Evolutionary conservation across 139 green algal genomes (phyloP).

Genomic region (Picochlorum sp.): DNA sequence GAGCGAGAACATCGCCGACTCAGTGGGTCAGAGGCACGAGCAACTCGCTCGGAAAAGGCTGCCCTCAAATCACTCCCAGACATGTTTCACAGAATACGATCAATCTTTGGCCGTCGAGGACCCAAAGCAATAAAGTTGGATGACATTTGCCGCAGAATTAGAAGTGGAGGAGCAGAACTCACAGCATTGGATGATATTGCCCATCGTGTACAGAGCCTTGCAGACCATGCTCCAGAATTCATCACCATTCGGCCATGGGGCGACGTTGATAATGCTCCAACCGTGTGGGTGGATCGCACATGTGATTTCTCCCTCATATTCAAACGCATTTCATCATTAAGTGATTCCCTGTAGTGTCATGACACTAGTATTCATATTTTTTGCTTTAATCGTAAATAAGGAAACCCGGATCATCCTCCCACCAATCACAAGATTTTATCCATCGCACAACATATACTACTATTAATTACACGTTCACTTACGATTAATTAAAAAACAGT

Average conservation of each 20-base stretch:
- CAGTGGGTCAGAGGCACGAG: constrained; percentile 15
- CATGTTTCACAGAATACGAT: constrained; percentile 18
- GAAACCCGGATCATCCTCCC: too few relatives aligned
- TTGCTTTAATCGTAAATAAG: too few relatives aligned
- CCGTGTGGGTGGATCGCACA: constrained; percentile 23
- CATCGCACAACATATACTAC: too few relatives aligned
- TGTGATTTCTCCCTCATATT: neutral
- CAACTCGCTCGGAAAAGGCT: neutral
- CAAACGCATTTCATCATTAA: too few relatives aligned
- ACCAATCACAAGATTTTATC: too few relatives aligned
- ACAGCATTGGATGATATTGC: constrained; percentile 3
- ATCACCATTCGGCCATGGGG: constrained; percentile 18
- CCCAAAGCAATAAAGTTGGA: constrained; percentile 15
- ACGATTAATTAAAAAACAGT: too few relatives aligned
- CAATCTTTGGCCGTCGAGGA: constrained; percentile 25
- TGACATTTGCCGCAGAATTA: constrained; percentile 13
- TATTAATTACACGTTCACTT: too few relatives aligned
- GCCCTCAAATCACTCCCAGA: constrained; percentile 20
- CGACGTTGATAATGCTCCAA: constrained; percentile 18
- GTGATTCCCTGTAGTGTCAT: too few relatives aligned
- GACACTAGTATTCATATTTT: too few relatives aligned
- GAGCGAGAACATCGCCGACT: constrained; percentile 3
- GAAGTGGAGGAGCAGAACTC: constrained; percentile 5
- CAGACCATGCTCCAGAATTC: constrained; percentile 22
- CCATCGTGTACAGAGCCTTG: constrained; percentile 10